Evolutionary conservation across 2,329 filamentous ascomycete genomes (phyloP).

Genomic region (Fusarium verrucosum): DNA sequence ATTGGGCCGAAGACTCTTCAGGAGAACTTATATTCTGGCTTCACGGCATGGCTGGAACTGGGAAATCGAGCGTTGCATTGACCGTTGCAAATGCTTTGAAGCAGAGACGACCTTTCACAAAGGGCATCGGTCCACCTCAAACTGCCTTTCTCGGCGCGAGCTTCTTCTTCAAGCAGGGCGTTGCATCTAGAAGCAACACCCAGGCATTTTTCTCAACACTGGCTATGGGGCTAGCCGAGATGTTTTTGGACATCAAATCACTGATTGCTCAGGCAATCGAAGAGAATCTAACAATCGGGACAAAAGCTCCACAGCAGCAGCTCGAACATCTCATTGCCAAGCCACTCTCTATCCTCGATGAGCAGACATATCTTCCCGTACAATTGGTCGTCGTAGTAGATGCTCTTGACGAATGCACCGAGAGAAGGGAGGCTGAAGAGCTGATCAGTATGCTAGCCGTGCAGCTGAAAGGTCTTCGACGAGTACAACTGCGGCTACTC

Average conservation of each 20-base stretch:
- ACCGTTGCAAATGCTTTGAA: conserved; percentile 12
- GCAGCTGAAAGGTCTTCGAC: background rate
- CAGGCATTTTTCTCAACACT: background rate
- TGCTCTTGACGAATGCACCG: conserved; percentile 14
- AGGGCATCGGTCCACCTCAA: background rate
- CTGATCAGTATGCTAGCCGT: background rate
- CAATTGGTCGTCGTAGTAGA: conserved; percentile 7
- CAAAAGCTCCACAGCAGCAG: background rate
- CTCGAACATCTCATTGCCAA: background rate
- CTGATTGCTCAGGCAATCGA: background rate
- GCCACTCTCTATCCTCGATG: background rate
- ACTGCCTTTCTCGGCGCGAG: background rate
- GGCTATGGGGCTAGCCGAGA: background rate
- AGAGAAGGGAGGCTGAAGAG: background rate
- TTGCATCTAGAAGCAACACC: conserved; percentile 4
- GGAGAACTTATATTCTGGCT: conserved; percentile 7
- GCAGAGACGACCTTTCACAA: background rate
- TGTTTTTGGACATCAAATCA: background rate
- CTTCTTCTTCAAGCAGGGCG: conserved; percentile 21
- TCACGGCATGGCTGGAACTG: conserved; percentile 15
- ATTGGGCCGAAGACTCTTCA: conserved; percentile 6
- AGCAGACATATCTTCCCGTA: background rate
- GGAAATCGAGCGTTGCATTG: conserved; percentile 12
- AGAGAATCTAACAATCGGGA: background rate
- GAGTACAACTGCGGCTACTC: conserved; percentile 10